Evolutionary conservation across 2,329 filamentous ascomycete species (phyloP).

Genomic region (Monosporascus sp.): DNA sequence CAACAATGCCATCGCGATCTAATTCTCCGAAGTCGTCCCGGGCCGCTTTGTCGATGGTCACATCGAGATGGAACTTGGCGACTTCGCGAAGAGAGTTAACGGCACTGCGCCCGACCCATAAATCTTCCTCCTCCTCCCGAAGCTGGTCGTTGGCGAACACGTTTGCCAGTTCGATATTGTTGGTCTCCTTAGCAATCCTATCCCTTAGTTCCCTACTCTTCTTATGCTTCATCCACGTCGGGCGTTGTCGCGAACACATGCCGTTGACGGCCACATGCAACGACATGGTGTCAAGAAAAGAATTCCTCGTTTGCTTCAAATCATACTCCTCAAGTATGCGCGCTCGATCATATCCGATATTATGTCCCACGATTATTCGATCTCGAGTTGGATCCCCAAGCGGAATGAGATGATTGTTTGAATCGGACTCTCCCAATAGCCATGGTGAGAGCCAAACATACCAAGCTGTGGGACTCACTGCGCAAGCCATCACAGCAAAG

Average conservation of each 20-base stretch:
- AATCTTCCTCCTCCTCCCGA: constrained; percentile 81
- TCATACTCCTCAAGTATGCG: constrained; percentile 86
- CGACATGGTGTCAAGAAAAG: constrained; percentile 96
- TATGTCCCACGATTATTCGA: constrained; percentile 86
- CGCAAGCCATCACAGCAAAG: constrained; percentile 96
- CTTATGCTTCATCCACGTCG: constrained; percentile 95
- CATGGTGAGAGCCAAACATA: constrained; percentile 97
- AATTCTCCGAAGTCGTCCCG: constrained; percentile 83
- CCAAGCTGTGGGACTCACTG: constrained; percentile 84
- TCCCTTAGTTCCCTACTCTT: constrained; percentile 84
- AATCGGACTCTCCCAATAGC: constrained; percentile 76
- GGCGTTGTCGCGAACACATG: constrained; percentile 95
- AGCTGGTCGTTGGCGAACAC: constrained; percentile 64
- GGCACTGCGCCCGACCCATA: constrained; percentile 93
- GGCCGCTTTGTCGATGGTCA: constrained; percentile 83
- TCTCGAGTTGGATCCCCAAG: constrained; percentile 70
- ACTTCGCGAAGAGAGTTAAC: constrained; percentile 94
- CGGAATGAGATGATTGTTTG: constrained; percentile 76
- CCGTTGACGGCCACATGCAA: constrained; percentile 96
- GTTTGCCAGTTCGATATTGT: constrained; percentile 64
- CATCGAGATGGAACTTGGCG: constrained; percentile 89
- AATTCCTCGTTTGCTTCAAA: constrained; percentile 74
- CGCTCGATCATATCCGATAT: constrained; percentile 90
- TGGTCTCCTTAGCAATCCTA: constrained; percentile 66
- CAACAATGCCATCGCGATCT: constrained; percentile 63